phyloP scores from a whole-genome alignment of 2,329 filamentous ascomycete genomes.

The Colletotrichum acutatum region DNA sequence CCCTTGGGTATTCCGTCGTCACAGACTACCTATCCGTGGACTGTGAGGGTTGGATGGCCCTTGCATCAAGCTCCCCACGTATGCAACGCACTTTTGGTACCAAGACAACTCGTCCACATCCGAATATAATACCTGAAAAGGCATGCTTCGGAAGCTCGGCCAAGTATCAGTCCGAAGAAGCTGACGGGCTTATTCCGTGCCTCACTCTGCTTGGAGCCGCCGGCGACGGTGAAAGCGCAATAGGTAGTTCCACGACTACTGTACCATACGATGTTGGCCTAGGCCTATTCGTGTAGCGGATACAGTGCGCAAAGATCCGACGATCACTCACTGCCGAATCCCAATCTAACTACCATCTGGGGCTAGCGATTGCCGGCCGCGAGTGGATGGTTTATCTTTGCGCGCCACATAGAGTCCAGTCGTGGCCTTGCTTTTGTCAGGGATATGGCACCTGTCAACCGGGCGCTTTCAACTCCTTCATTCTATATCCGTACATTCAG shows the following conservation, averaged over 20 bases:
- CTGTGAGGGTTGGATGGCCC: not conserved
- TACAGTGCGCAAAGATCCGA: slow-evolving; percentile 11
- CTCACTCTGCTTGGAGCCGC: slow-evolving; percentile 6
- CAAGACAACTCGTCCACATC: slow-evolving; percentile 3
- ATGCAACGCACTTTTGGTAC: not conserved
- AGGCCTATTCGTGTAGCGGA: not conserved
- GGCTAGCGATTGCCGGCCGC: slow-evolving; percentile 26
- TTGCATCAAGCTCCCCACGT: not conserved
- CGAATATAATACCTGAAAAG: not conserved
- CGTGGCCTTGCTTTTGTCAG: not conserved
- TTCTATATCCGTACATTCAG: not conserved
- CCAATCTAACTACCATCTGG: slow-evolving; percentile 14
- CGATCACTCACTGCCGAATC: slow-evolving; percentile 18
- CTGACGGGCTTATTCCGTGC: slow-evolving; percentile 3
- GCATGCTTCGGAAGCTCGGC: not conserved
- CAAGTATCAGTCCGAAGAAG: not conserved
- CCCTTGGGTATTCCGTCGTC: not conserved
- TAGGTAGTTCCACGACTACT: not conserved
- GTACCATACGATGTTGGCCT: not conserved
- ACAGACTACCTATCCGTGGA: slow-evolving; percentile 1
- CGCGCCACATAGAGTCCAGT: slow-evolving; percentile 9
- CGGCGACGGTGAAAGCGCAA: not conserved
- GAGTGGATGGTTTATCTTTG: slow-evolving; percentile 2
- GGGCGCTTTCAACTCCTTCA: not conserved
- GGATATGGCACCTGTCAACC: slow-evolving; percentile 20